Conservation (phyloP, 2,329 filamentous ascomycete species). For the Fusarium sarcochroum region DNA sequence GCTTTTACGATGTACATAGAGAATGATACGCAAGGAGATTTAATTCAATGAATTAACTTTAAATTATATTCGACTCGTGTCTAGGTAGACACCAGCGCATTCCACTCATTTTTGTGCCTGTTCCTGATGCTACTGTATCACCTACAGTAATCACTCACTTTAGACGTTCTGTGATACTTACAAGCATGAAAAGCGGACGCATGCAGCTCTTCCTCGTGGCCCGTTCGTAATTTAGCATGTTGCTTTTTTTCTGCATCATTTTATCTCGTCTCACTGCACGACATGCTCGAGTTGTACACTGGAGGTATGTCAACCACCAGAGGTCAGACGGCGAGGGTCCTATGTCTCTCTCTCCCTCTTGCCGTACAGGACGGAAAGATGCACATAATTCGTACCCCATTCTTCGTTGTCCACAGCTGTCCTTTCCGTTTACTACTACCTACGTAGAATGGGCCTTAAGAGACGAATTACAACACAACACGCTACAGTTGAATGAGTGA, state of each 20-base stretch:
- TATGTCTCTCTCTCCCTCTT: neutral
- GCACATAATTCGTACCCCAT: neutral
- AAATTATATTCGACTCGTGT: slow-evolving; percentile 4
- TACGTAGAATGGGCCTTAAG: neutral
- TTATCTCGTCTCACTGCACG: slow-evolving; percentile 11
- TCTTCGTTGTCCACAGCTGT: neutral
- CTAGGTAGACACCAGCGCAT: no score
- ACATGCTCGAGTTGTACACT: slow-evolving; percentile 2
- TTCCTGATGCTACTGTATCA: no score
- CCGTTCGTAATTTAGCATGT: slow-evolving; percentile 19
- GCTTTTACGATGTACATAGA: no score
- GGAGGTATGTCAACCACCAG: neutral
- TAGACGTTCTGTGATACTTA: neutral
- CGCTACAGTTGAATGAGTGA: slow-evolving; percentile 10
- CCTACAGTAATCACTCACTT: no score
- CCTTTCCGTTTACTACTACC: slow-evolving; percentile 7
- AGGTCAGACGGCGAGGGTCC: neutral
- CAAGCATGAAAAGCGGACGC: slow-evolving; percentile 8
- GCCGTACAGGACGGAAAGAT: neutral
- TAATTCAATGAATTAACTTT: neutral
- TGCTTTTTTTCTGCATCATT: slow-evolving; percentile 9
- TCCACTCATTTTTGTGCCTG: no score
- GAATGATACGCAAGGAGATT: slow-evolving; percentile 1
- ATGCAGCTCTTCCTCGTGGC: slow-evolving; percentile 23
- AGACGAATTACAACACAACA: slow-evolving; percentile 2